phyloP scores from a whole-genome alignment of 2,329 filamentous ascomycete genomes.

The Canariomyces notabilis region DNA sequence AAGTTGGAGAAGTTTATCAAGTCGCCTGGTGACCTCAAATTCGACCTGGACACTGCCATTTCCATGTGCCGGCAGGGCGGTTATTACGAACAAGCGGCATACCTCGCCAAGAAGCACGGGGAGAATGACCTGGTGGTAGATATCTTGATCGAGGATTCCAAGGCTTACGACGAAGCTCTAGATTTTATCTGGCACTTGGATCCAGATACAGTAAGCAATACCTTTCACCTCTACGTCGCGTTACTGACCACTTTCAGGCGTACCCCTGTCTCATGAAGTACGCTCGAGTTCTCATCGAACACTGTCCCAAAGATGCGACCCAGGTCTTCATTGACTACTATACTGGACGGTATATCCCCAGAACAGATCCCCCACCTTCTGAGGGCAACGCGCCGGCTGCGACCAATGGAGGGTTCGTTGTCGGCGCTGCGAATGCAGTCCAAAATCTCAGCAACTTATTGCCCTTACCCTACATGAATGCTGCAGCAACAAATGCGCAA shows the following conservation, averaged over 20 bases:
- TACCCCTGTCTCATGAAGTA: conserved; percentile 94
- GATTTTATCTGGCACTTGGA: conserved; percentile 88
- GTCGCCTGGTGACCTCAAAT: conserved; percentile 87
- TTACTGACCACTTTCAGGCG: conserved; percentile 51
- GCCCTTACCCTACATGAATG: conserved; percentile 79
- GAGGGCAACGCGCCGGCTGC: conserved; percentile 35
- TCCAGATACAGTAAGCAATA: conserved; percentile 62
- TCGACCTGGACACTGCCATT: conserved; percentile 95
- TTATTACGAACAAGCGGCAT: conserved; percentile 94
- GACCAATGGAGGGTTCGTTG: conserved; percentile 42
- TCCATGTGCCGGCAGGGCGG: conserved; percentile 96
- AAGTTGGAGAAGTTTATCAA: conserved; percentile 97
- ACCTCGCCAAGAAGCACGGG: conserved; percentile 87
- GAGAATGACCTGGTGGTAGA: conserved; percentile 93
- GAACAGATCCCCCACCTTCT: conserved; percentile 48
- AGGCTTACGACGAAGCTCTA: conserved; percentile 81
- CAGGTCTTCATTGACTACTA: conserved; percentile 93
- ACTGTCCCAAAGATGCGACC: conserved; percentile 78
- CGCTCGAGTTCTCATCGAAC: conserved; percentile 80
- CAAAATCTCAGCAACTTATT: conserved; percentile 82
- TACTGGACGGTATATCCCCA: conserved; percentile 74
- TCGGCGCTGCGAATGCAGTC: conserved; percentile 67
- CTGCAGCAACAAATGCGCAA: conserved; percentile 43
- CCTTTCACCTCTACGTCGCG: fast-evolving
- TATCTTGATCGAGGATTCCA: conserved; percentile 92